Evolutionary conservation across 257 asterid species (phyloP), one percentile per base, ranked within the genome.

Genomic region (Scutellaria baicalensis): DNA sequence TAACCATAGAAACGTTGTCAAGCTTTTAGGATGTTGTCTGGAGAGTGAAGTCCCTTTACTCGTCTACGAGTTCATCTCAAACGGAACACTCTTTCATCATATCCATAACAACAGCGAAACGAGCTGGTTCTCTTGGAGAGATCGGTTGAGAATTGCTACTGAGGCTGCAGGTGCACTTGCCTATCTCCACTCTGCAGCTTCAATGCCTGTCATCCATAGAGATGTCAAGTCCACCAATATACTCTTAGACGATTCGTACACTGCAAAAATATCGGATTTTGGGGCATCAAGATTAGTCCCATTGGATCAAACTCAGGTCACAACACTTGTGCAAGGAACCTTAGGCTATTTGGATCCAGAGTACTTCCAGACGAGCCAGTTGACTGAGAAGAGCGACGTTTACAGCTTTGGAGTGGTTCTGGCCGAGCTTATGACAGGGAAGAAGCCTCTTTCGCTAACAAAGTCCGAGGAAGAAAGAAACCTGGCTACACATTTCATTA

Each of bases 211-310:
- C 14, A 64, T 64, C 6, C 72, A 64, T 5, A 54, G 72, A 43
- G 72, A 73, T 14, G 68, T 74, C 9, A 74, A 74, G 44, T 56
- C 68, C 0, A 21, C 55, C 9, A 66, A 74, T 18, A 66, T 66
- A 16, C n/a, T 66, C 27, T 12, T 74, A 31, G 73, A 74, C 7
- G 78, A 66, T n/a, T 66, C 6, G 1, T 74, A 66, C 51, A 48
- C 16, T 16, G 73, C 87, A 0, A 85, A 85, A 51, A 82, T 83
- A 52, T 43, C 85, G 4, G 86, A 85, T 78, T 85, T 85, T 6
- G 91, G 91, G 14, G 84, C 84, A 0, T 85, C 91, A 8, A 85
- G 85, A 65, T 60, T 82, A 43, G 77, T 85, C 9, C 83, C 86
- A 1, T 40, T 79, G 11, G 90, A 85, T 52, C 86, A 74, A 70